Percentiles rank a stretch among this genome's conserved stretches.
phyloP scores from a whole-genome alignment of 306 rosid genomes.

The Erythrophleum fordii region DNA sequence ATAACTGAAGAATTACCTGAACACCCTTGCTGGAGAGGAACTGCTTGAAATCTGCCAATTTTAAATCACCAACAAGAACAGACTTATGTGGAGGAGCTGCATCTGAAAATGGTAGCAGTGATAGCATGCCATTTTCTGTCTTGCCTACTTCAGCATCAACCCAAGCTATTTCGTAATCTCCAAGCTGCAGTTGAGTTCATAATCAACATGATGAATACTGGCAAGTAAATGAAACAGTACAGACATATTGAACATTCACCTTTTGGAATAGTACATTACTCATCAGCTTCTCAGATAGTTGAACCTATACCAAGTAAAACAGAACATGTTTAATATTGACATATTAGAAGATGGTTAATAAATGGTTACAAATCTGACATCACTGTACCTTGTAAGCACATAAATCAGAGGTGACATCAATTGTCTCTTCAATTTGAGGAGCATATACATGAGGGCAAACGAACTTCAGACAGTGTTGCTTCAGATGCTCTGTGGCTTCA shows the following conservation, averaged over 20 bases:
- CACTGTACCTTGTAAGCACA: slow-evolving; percentile 88
- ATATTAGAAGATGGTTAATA: slow-evolving; percentile 12
- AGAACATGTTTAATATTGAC: slow-evolving; percentile 30
- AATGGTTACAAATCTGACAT: slow-evolving; percentile 20
- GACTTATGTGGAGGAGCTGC: slow-evolving; percentile 78
- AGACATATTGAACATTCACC: slow-evolving; percentile 50
- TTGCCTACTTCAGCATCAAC: slow-evolving; percentile 85
- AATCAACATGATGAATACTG: slow-evolving; percentile 17
- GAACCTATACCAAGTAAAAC: slow-evolving; percentile 65
- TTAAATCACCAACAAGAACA: slow-evolving; percentile 90
- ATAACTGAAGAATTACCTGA: slow-evolving; percentile 61
- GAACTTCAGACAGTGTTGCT: slow-evolving; percentile 80
- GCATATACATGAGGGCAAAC: slow-evolving; percentile 94
- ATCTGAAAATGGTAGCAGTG: slow-evolving; percentile 74
- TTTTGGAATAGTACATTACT: slow-evolving; percentile 88
- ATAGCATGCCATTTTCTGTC: slow-evolving; percentile 62
- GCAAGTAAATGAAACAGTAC: not conserved
- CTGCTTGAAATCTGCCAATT: slow-evolving; percentile 94
- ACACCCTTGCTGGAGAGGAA: slow-evolving; percentile 87
- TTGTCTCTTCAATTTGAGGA: slow-evolving; percentile 93
- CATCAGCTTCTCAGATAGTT: slow-evolving; percentile 92
- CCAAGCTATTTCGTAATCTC: slow-evolving; percentile 95
- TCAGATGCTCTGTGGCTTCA: slow-evolving; percentile 97
- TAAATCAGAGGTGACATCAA: slow-evolving; percentile 94
- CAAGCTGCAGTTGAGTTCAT: slow-evolving; percentile 62